These are phyloP conservation scores for Globisporangium mamillatum DNA, from an alignment of 352 stramenopile species.

Conservation along the genomic window DNA sequence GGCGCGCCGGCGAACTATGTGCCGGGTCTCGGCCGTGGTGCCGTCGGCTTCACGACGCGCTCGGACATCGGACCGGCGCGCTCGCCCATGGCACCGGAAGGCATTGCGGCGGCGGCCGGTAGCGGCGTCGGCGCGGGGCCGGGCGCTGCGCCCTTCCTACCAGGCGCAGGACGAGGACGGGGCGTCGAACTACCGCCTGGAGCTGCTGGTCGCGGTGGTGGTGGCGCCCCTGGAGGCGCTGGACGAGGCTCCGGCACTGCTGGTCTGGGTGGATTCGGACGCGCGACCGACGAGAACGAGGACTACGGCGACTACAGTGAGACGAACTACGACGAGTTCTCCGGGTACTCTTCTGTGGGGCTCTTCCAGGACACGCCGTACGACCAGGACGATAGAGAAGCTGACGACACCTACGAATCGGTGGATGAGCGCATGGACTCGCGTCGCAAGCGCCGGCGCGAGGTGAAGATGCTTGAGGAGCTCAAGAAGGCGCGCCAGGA, in stretches of 20 bases:
- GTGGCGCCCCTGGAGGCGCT: constrained; percentile 26
- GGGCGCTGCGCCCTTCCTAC: constrained; percentile 64
- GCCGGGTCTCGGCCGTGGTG: constrained; percentile 92
- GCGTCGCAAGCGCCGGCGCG: constrained; percentile 84
- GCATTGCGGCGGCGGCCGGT: background rate
- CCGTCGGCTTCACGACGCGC: constrained; percentile 96
- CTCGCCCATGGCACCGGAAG: constrained; percentile 25
- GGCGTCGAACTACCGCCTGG: constrained; percentile 28
- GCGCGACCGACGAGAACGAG: constrained; percentile 85
- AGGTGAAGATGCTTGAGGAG: constrained; percentile 81
- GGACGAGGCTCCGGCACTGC: constrained; percentile 76
- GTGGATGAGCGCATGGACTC: constrained; percentile 96
- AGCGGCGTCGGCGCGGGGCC: constrained; percentile 1
- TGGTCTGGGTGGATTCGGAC: constrained; percentile 77
- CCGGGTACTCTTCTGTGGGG: constrained; percentile 78
- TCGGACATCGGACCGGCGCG: constrained; percentile 94
- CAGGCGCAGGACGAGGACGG: constrained; percentile 84
- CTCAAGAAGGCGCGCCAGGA: constrained; percentile 87
- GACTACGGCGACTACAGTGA: constrained; percentile 89
- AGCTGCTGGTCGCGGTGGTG: constrained; percentile 17
- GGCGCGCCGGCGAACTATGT: constrained; percentile 94
- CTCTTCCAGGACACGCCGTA: constrained; percentile 92
- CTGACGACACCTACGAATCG: constrained; percentile 94
- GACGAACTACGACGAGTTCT: constrained; percentile 92
- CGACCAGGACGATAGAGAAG: constrained; percentile 96